Base-by-base conservation (phyloP, 176 grass and related monocot genomes). In the Stipa capillata region DNA sequence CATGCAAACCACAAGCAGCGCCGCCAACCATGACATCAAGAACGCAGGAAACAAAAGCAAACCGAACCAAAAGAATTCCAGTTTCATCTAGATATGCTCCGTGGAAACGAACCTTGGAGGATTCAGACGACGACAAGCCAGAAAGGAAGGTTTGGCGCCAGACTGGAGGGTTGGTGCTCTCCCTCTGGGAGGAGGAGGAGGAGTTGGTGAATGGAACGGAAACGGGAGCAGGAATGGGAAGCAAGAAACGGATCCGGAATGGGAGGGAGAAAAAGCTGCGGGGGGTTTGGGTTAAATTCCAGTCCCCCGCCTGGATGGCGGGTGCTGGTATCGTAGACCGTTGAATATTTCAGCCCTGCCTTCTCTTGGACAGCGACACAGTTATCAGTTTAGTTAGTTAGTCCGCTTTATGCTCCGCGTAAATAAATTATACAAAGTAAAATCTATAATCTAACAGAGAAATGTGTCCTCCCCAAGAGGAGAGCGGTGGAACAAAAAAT, bases 121-220 rank as follows among this genome's bases (percentile, higher is more conserved):
- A 51, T 74, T 52, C 69, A 60, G 37, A 13, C 35, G 33, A 14
- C 45, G 69, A 65, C 61, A 80, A 67, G n/a, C 69, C 27, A 52
- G 48, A n/a, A n/a, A n/a, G n/a, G 32, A 74, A 72, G 69, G 18
- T 73, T 86, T 14, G 37, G 15, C 34, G 3, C 3, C 18, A 8
- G 64, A 69, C 27, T n/a, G 20, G 43, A 61, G 73, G 35, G 9
- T n/a, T 18, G 58, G 65, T 21, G 67, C 77, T 88, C n/a, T n/a
- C n/a, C n/a, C n/a, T n/a, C 25, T 51, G 29, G 79, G 78, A 67
- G 40, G 76, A 69, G 24, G 76, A 77, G 73, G 84, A 70, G 32
- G 77, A 72, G 78, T 82, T 78, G 82, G 55, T 81, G 82, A 54
- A 32, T 43, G 35, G 60, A 69, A 80, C n/a, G n/a, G n/a, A n/a